Evolutionary conservation across 441 rosid species (phyloP), one percentile per base, ranked within the genome.

Genomic region (Jatropha podagrica): DNA sequence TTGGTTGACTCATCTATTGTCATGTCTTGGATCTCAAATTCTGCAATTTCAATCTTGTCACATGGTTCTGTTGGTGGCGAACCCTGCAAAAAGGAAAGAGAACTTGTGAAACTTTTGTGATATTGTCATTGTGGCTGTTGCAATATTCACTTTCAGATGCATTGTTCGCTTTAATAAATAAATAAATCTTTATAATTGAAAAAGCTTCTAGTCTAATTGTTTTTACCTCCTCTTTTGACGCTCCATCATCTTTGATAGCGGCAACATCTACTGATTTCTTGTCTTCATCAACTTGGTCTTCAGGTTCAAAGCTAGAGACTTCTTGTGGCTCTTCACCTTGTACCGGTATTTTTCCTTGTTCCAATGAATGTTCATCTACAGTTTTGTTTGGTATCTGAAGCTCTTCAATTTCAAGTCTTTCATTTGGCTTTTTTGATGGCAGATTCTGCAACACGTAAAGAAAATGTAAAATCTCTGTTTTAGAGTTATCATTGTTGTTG

Each of bases 211-310:
- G 32, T 32, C 32, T 1, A 32, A 32, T 32, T 32, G 32, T 32
- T 32, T 23, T 32, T 32, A 32, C 32, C 32, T 32, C 44, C 54
- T 52, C 51, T 14, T 62, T 41, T 12, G 12, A 23, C 26, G 13
- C 18, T 55, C 40, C 51, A 13, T 27, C 27, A 6, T 51, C 48
- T 65, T n/a, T 60, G 42, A 65, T 56, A 48, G 58, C 66, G 9
- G 32, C 72, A 37, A 60, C 6, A 7, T 64, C 65, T 8, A 18
- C 32, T 41, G 65, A 46, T 63, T 65, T 27, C 70, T 76, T 74
- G 52, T 65, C 64, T n/a, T n/a, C 81, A 74, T 75, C 65, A 70
- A 51, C 55, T 56, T 55, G 76, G 55, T 81, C 84, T 72, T 74
- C 65, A 38, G 80, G 37, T 83, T 82, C 74, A 60, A 59, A 32